Evolutionary conservation across 2,329 filamentous ascomycete species (phyloP), one percentile per base, ranked within the genome.

Genomic region (Rhytidhysteron rufulum): DNA sequence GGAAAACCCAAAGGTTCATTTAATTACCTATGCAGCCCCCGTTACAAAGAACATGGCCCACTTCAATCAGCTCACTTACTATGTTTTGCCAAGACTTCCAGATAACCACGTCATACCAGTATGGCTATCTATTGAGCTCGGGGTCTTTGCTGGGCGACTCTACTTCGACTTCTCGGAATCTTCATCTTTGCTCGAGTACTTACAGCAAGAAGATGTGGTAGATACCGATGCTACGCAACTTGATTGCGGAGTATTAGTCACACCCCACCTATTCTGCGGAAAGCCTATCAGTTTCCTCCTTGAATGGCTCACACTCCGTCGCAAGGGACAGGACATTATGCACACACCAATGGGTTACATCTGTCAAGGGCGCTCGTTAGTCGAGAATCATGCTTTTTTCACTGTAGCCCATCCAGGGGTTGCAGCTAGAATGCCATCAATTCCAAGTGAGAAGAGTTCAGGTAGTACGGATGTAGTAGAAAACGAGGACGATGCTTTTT

Each of bases 321-420:
- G 76, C 0, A 70, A 70, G 15, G 71, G 71, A 0, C 73, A 78
- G 37, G 75, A 80, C 40, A 67, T 79, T 40, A 42, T 66, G 6
- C 71, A 78, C 21, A 80, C 75, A 0, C 77, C 75, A 0, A 78
- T 79, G 68, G 75, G 75, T 0, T 73, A 72, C 48, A 37, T 78
- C 5, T 69, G 68, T 9, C 71, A 72, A 24, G 36, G 36, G 19
- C 22, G 25, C 15, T 7, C 9, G 4, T 38, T 38, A 22, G n/a
- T 15, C 10, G 5, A 30, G 18, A 31, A 15, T 17, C 36, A 38
- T 22, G n/a, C 36, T n/a, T 38, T 38, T 17, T 38, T 38, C n/a
- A n/a, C n/a, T n/a, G n/a, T n/a, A n/a, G n/a, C n/a, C n/a, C 25
- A 37, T 36, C 13, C n/a, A n/a, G n/a, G n/a, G n/a, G n/a, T n/a